A percentile compares a stretch with the other conserved stretches of the same genome.
Conservation (phyloP, 805 yeast species). For the Diddensiella santjacobensis region DNA sequence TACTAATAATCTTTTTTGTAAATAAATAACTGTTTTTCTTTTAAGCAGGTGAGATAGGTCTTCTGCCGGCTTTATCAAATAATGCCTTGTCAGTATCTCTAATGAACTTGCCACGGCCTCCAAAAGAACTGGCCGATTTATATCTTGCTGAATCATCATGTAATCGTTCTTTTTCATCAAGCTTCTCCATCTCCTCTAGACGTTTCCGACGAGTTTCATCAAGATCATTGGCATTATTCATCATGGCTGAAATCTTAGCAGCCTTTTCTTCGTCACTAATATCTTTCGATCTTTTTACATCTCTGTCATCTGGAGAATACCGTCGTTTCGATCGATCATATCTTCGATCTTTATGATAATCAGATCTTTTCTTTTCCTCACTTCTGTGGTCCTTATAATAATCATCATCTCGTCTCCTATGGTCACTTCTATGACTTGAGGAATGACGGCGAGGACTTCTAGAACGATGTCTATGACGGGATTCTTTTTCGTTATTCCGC, state of each 20-base stretch:
- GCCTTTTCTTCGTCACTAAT: conserved; percentile 8
- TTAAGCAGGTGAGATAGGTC: background rate
- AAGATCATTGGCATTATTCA: conserved; percentile 17
- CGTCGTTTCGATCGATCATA: background rate
- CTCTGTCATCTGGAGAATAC: background rate
- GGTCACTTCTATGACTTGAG: conserved; percentile 12
- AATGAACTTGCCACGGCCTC: conserved; percentile 1
- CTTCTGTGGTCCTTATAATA: conserved; percentile 3
- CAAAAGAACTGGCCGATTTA: background rate
- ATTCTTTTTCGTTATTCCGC: background rate
- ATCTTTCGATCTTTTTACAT: background rate
- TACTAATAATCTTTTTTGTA: conserved; percentile 6
- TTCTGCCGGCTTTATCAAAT: background rate
- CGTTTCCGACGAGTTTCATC: conserved; percentile 16
- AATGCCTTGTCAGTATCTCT: conserved; percentile 4
- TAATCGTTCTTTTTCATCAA: conserved; percentile 11
- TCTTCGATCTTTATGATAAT: background rate
- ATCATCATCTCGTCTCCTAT: conserved; percentile 16
- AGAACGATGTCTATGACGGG: background rate
- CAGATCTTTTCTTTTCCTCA: background rate
- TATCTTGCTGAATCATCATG: background rate
- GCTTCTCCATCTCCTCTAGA: conserved; percentile 4
- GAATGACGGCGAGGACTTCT: conserved; percentile 1
- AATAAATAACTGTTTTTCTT: too few species aligned
- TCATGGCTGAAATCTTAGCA: conserved; percentile 20